phyloP scores from a whole-genome alignment of 2,329 filamentous ascomycete genomes.

The Colletotrichum truncatum region DNA sequence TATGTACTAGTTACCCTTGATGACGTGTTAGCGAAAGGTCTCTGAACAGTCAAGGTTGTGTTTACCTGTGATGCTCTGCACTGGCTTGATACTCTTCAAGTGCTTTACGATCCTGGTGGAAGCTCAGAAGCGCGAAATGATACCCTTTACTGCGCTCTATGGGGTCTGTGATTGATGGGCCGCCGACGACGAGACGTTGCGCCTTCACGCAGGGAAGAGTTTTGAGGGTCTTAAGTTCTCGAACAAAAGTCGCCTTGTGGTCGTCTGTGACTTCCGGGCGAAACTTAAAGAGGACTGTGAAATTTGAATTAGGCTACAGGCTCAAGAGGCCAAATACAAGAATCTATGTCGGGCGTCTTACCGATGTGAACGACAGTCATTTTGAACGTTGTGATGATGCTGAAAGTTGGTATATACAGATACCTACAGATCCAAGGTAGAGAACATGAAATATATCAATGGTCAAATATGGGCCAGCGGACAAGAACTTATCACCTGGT shows the following conservation, averaged over 20 bases:
- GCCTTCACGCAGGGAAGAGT: conserved; percentile 56
- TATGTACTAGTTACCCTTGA: conserved; percentile 59
- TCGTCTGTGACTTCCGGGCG: conserved; percentile 47
- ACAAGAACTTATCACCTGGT: too few species aligned
- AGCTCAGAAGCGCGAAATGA: conserved; percentile 60
- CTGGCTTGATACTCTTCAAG: conserved; percentile 62
- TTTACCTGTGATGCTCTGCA: conserved; percentile 58
- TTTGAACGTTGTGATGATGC: background rate
- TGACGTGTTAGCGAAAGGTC: background rate
- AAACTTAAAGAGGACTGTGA: conserved; percentile 60
- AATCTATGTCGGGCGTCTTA: conserved; percentile 16
- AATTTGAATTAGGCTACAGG: too few species aligned
- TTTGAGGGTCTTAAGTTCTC: conserved; percentile 59
- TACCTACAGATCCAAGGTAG: too few species aligned
- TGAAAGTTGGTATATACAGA: too few species aligned
- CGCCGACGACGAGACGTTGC: conserved; percentile 59
- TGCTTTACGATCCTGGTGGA: conserved; percentile 54
- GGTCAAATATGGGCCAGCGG: too few species aligned
- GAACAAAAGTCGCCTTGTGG: conserved; percentile 54
- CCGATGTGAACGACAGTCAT: conserved; percentile 49
- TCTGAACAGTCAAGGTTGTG: background rate
- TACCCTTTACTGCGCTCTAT: conserved; percentile 62
- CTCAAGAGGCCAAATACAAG: background rate
- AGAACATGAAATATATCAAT: too few species aligned
- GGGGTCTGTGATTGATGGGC: conserved; percentile 61